Evolutionary conservation across 2,329 filamentous ascomycete species (phyloP).

Genomic region (Plenodomus tracheiphilus): DNA sequence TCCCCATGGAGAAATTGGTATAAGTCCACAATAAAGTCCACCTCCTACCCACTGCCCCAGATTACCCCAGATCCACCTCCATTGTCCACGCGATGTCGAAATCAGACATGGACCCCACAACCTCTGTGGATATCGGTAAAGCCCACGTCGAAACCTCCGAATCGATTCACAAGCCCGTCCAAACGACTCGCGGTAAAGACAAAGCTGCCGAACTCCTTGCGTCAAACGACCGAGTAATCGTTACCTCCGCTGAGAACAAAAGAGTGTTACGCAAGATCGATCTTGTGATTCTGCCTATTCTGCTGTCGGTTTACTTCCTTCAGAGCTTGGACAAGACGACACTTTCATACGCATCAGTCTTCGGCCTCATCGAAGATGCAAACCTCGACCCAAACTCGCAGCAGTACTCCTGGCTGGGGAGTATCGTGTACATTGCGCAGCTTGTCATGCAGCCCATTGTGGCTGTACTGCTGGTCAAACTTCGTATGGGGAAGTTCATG

Average conservation of each 20-base stretch:
- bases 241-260: slow-evolving; percentile 58
- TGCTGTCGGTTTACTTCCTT: slow-evolving; percentile 65
- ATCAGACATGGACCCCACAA: slow-evolving; percentile 5
- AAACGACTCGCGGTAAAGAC: slow-evolving; percentile 39
- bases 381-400: slow-evolving; percentile 55
- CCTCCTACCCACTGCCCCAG: slow-evolving; percentile 3
- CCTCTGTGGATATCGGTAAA: slow-evolving; percentile 21
- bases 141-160: slow-evolving; percentile 30
- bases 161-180: slow-evolving; percentile 27
- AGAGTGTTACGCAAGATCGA: slow-evolving; percentile 58
- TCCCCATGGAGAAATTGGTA: slow-evolving; percentile 24
- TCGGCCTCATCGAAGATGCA: slow-evolving; percentile 64
- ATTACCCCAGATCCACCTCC: slow-evolving; percentile 1
- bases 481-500: slow-evolving; percentile 64
- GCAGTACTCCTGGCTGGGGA: slow-evolving; percentile 58
- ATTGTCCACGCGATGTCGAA: slow-evolving; percentile 19
- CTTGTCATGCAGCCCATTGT: slow-evolving; percentile 58
- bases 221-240: slow-evolving; percentile 50
- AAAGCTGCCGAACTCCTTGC: slow-evolving; percentile 56
- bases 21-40: slow-evolving; percentile 7
- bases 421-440: slow-evolving; percentile 59
- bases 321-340: slow-evolving; percentile 67
- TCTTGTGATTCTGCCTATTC: slow-evolving; percentile 55
- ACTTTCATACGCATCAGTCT: slow-evolving; percentile 64
- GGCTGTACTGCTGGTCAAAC: slow-evolving; percentile 60